Percentiles rank a stretch among this genome's conserved stretches.
These are phyloP conservation scores for Sporothrix protearum DNA, from an alignment of 2,329 filamentous ascomycete genomes.

Conservation along the genomic window DNA sequence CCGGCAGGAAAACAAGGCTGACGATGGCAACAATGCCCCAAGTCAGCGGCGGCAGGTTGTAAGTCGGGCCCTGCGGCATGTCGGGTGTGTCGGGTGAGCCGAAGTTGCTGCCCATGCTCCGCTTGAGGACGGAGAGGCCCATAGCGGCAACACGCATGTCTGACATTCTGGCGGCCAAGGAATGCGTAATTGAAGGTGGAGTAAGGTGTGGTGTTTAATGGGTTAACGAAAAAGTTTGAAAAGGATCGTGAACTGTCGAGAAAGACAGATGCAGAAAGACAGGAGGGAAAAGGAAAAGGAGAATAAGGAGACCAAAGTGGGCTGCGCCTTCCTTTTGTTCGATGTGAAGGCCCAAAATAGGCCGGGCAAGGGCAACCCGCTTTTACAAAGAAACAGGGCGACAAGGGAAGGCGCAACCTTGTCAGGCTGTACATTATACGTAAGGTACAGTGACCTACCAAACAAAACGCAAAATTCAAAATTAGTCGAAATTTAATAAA, in stretches of 20 bases:
- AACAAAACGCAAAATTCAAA: too few species aligned
- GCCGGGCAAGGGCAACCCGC: not conserved
- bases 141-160: slow-evolving; percentile 10
- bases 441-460: too few species aligned
- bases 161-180: slow-evolving; percentile 16
- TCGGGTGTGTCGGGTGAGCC: slow-evolving; percentile 26
- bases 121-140: slow-evolving; percentile 24
- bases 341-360: slow-evolving; percentile 12
- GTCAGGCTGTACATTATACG: not conserved
- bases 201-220: not conserved
- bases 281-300: not conserved
- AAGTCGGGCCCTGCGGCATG: slow-evolving; percentile 22
- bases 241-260: not conserved
- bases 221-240: not conserved
- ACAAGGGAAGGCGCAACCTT: not conserved
- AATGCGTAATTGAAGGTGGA: not conserved
- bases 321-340: slow-evolving; percentile 24
- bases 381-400: not conserved
- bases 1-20: slow-evolving; percentile 45
- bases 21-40: slow-evolving; percentile 40
- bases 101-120: slow-evolving; percentile 15
- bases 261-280: not conserved
- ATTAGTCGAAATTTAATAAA: too few species aligned
- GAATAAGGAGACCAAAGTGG: not conserved
- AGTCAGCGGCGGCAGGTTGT: slow-evolving; percentile 36